A percentile compares a stretch with the other conserved stretches of the same genome.
phyloP scores from a whole-genome alignment of 2,329 filamentous ascomycete genomes.

The Trichoderma endophyticum region DNA sequence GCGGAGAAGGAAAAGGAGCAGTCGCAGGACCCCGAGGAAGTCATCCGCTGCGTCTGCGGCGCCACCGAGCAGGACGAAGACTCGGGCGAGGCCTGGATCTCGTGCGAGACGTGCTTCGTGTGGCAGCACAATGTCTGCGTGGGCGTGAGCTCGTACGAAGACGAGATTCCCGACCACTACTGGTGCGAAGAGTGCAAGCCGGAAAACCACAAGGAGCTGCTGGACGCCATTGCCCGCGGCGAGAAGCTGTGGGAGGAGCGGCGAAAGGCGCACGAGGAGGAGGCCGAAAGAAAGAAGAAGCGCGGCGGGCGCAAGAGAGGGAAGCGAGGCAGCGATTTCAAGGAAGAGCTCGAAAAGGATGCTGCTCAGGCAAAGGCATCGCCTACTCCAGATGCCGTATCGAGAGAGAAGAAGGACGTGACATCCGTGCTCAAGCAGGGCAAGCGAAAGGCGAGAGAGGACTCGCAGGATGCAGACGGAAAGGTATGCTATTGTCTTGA shows the following conservation, averaged over 20 bases:
- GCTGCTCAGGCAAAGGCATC: conserved; percentile 37
- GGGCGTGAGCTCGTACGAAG: conserved; percentile 73
- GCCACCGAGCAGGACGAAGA: conserved; percentile 82
- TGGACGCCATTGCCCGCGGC: conserved; percentile 73
- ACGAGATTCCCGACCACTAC: conserved; percentile 78
- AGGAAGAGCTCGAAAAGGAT: conserved; percentile 56
- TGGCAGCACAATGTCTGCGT: conserved; percentile 99
- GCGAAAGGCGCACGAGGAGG: conserved; percentile 60
- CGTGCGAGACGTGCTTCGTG: conserved; percentile 84
- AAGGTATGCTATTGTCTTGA: conserved; percentile 40
- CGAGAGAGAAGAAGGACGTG: conserved; percentile 51
- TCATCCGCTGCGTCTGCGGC: conserved; percentile 92
- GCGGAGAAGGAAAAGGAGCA: conserved; percentile 58
- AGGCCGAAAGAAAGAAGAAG: conserved; percentile 57
- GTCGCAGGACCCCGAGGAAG: conserved; percentile 59
- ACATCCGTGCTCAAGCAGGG: conserved; percentile 42
- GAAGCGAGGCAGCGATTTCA: conserved; percentile 63
- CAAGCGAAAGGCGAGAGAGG: conserved; percentile 59
- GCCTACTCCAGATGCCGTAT: conserved; percentile 38
- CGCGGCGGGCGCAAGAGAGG: conserved; percentile 61
- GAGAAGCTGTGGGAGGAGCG: conserved; percentile 83
- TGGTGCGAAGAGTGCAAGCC: conserved; percentile 90
- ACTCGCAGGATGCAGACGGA: conserved; percentile 49
- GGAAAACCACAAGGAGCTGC: conserved; percentile 74
- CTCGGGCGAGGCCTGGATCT: conserved; percentile 88